Conservation (phyloP, 176 grass and related monocot species). For the Cenchrus purpureus region DNA sequence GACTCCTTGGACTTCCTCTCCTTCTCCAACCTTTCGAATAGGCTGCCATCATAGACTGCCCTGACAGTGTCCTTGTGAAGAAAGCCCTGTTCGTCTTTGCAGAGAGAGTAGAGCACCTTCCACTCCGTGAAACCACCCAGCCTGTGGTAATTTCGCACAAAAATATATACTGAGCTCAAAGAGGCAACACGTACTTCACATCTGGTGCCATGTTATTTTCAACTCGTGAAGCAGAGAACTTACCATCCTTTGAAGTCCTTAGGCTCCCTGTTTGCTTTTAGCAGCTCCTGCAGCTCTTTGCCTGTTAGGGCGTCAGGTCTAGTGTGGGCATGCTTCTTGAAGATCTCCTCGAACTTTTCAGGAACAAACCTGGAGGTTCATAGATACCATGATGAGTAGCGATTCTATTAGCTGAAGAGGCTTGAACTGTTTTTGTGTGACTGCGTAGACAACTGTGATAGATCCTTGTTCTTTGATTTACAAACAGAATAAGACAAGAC, state of each 20-base stretch:
- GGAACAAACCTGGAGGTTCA: slow-evolving; percentile 58
- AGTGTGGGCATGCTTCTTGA: slow-evolving; percentile 69
- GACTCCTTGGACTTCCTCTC: slow-evolving; percentile 41
- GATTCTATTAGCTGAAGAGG: not conserved
- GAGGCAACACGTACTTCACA: not conserved
- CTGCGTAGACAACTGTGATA: not conserved
- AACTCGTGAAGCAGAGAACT: slow-evolving; percentile 5
- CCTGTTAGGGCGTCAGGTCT: slow-evolving; percentile 67
- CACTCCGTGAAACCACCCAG: slow-evolving; percentile 63
- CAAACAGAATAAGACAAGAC: not conserved
- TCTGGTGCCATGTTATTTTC: slow-evolving; percentile 4
- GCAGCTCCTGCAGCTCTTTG: slow-evolving; percentile 64
- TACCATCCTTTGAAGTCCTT: slow-evolving; percentile 69
- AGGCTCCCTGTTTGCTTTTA: slow-evolving; percentile 59
- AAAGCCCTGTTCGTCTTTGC: slow-evolving; percentile 71
- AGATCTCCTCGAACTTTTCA: slow-evolving; percentile 79
- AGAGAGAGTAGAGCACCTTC: slow-evolving; percentile 54
- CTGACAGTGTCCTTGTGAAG: slow-evolving; percentile 69
- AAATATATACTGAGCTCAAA: not conserved
- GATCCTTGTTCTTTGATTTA: not conserved
- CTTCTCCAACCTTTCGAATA: slow-evolving; percentile 65
- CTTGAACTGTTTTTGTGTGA: not conserved
- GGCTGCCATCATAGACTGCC: slow-evolving; percentile 70
- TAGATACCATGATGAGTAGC: not conserved
- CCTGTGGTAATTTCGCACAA: slow-evolving; percentile 34